Evolutionary conservation across 148 eudicot genomes (phyloP), one percentile per base, ranked within the genome.

Genomic region (Rhododendron molle): DNA sequence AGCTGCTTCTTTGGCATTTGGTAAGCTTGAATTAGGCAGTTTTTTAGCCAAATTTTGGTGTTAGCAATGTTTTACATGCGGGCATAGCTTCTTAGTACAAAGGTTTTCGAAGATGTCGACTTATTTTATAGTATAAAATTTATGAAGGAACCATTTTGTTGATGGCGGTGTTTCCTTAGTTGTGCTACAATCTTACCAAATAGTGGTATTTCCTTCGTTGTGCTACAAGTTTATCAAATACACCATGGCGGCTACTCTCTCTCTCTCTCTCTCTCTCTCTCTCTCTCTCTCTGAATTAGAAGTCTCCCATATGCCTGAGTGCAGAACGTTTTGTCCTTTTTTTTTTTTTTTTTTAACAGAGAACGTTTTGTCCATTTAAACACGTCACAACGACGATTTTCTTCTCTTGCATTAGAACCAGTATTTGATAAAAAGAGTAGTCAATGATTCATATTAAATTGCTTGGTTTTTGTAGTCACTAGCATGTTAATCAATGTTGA

Each of bases 1-100:
- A 73, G 62, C 89, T 85, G 83, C 92, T 86, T 26, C 49, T 86
- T 54, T 88, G 74, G 86, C 88, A 82, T 89, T 92, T 87, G 98
- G 99, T 96, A 84, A 87, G 89, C 84, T 32, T 78, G 80, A 32
- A 71, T 67, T 18, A 69, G 49, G 15, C 44, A 56, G 67, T 46
- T 81, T 71, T 30, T 50, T 28, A 3, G 23, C 80, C 72, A 26
- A 74, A 36, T 50, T 84, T 20, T 52, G 30, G 9, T 47, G 23
- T 74, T 74, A 76, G 80, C 46, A 47, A 34, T 83, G 32, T 10
- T 46, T 32, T 50, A 50, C 21, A 16, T 18, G 15, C 7, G 3
- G 34, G 16, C 56, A 16, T 10, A 38, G 50, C 50, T 43, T 46
- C 80, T 76, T 43, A 11, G 80, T 40, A 21, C 10, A 76, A 52